Evolutionary conservation across 352 stramenopile species (phyloP).

Genomic region (Phytophthora lateralis): DNA sequence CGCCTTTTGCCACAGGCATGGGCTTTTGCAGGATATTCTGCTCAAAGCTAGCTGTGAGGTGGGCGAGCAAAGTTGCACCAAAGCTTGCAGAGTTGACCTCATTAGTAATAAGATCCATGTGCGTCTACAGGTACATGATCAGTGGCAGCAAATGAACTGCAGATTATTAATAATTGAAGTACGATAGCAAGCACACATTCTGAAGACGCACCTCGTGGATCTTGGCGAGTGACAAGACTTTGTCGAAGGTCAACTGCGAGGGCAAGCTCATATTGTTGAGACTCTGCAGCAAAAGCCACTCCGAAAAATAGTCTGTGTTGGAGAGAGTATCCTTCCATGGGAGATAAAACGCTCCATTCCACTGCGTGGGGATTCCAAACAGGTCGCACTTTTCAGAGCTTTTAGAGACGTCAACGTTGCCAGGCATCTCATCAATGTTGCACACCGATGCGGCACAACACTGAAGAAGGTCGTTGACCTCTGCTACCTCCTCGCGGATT

Average conservation of each 20-base stretch:
- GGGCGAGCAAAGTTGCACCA: slow-evolving; percentile 71
- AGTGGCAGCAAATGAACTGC: background rate
- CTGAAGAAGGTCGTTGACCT: slow-evolving; percentile 67
- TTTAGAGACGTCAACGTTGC: background rate
- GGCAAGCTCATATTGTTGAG: slow-evolving; percentile 86
- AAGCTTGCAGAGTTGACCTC: slow-evolving; percentile 81
- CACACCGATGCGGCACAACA: slow-evolving; percentile 68
- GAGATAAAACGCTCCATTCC: slow-evolving; percentile 78
- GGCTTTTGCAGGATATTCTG: slow-evolving; percentile 52
- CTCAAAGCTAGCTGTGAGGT: slow-evolving; percentile 80
- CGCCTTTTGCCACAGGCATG: slow-evolving; percentile 46
- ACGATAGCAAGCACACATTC: slow-evolving; percentile 4
- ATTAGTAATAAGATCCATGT: slow-evolving; percentile 85
- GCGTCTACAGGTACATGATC: slow-evolving; percentile 36
- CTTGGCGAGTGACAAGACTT: slow-evolving; percentile 56
- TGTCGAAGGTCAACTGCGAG: slow-evolving; percentile 57
- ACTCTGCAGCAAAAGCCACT: slow-evolving; percentile 73
- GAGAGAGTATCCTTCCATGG: slow-evolving; percentile 81
- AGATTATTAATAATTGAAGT: slow-evolving; percentile 3
- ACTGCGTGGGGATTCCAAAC: slow-evolving; percentile 63
- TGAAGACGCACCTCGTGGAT: slow-evolving; percentile 56
- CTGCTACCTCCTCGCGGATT: slow-evolving; percentile 51
- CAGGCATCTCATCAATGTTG: slow-evolving; percentile 7
- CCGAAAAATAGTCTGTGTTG: slow-evolving; percentile 72
- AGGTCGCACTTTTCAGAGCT: slow-evolving; percentile 48